Evolutionary conservation across 441 rosid species (phyloP), one percentile per base, ranked within the genome.

Genomic region (Sinapis alba): DNA sequence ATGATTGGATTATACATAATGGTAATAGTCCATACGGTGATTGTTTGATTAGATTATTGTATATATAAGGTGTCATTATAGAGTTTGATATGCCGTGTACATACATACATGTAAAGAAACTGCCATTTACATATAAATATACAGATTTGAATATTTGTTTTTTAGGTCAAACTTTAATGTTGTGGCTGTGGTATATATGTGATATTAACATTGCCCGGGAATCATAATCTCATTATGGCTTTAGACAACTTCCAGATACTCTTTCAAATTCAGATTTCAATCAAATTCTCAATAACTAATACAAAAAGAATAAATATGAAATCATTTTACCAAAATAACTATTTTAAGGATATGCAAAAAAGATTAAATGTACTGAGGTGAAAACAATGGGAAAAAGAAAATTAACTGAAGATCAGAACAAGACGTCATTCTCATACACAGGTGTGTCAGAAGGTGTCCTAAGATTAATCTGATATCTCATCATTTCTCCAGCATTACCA

Each of bases 391-490:
- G 19, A 6, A 30, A 19, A 24, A 3, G 10, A 28, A 32, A 57
- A 30, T 50, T 5, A 65, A 60, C 65, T 78, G 77, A 69, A 78
- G 79, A 80, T 82, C 85, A 84, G 84, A 80, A 26, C 57, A 0
- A 20, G 63, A 79, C 34, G 74, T 80, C 85, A 18, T 86, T 84
- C 89, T 81, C 90, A 82, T 80, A 69, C 88, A 83, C 84, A 78
- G 72, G 77, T 65, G 83, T 77, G 86, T 83, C 87, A 83, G 86
- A 85, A 82, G 85, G 87, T 84, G 84, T 79, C 86, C 85, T 81
- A 84, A 84, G 86, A 85, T 86, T 83, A 80, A 68, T 45, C 79
- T 69, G 76, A 73, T 79, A 67, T 72, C 45, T 81, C 86, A 77
- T 83, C 87, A 85, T 78, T 0, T 71, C 71, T 68, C 38, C 77